Percentiles rank a stretch among this genome's conserved stretches.
Conservation (phyloP, 2,329 filamentous ascomycete genomes). For the Aureobasidium sp. region DNA sequence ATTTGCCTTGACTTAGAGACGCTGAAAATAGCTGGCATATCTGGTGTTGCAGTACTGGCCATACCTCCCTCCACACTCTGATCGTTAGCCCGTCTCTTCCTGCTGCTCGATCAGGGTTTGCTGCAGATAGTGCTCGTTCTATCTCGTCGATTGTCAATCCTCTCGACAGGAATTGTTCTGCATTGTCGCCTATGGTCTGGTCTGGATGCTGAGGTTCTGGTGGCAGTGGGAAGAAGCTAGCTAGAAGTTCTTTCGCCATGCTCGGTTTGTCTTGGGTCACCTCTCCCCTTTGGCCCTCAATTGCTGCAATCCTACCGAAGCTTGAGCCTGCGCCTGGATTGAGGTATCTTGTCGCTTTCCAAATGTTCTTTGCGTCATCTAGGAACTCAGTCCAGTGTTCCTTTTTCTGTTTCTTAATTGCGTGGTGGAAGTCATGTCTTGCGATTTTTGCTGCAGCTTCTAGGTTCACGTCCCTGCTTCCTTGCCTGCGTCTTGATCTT, state of each 20-base stretch:
- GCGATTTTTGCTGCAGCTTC: conserved; percentile 10
- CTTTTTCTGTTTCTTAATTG: conserved; percentile 1
- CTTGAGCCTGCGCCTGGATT: too few relatives aligned
- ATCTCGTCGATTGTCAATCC: neutral
- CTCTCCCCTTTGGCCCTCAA: too few relatives aligned
- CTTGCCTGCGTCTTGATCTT: neutral
- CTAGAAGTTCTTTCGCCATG: neutral
- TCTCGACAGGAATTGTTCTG: neutral
- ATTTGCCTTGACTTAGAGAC: conserved; percentile 17
- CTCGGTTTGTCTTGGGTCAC: neutral
- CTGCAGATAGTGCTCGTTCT: neutral
- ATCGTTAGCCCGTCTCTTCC: conserved; percentile 13
- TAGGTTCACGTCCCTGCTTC: neutral
- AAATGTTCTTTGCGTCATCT: neutral
- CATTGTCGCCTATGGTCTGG: neutral
- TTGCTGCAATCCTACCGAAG: too few relatives aligned
- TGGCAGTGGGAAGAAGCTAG: neutral
- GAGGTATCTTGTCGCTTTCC: too few relatives aligned
- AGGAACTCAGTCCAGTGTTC: neutral
- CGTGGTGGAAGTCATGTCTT: conserved; percentile 19
- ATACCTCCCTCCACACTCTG: conserved; percentile 2
- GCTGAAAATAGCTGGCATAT: conserved; percentile 17
- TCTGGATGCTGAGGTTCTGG: neutral
- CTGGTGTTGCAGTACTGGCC: conserved; percentile 14
- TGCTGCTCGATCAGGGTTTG: conserved; percentile 11